Percentiles rank a stretch among this genome's conserved stretches.
phyloP scores from a whole-genome alignment of 2,329 filamentous ascomycete species.

The Monascus ruber region DNA sequence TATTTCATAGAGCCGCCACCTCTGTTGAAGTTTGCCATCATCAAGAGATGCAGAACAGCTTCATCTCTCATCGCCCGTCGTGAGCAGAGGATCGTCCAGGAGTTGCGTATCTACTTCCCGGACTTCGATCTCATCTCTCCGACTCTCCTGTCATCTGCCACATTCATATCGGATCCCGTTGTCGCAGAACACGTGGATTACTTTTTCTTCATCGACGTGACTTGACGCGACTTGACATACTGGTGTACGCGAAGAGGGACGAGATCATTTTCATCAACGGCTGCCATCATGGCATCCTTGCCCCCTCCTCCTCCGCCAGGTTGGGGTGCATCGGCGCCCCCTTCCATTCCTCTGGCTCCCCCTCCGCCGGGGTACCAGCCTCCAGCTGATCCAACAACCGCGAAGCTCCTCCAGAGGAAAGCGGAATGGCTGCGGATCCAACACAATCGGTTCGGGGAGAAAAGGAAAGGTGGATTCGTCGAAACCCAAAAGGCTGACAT shows the following conservation, averaged over 20 bases:
- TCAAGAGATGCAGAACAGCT: conserved; percentile 8
- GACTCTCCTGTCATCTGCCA: conserved; percentile 2
- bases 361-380: conserved; percentile 80
- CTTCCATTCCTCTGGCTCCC: conserved; percentile 49
- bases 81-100: conserved; percentile 16
- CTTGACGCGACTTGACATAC: conserved; percentile 22
- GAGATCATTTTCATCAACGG: conserved; percentile 14
- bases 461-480: conserved; percentile 89
- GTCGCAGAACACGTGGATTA: conserved; percentile 9
- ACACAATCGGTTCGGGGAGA: conserved; percentile 89
- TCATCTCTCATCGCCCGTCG: conserved; percentile 16
- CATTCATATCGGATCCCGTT: conserved; percentile 1
- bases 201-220: conserved; percentile 15
- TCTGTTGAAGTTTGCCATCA: conserved; percentile 19
- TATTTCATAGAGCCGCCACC: conserved; percentile 23
- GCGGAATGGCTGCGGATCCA: conserved; percentile 93
- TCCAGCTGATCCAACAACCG: conserved; percentile 67
- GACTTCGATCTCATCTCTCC: conserved; percentile 4
- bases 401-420: conserved; percentile 97
- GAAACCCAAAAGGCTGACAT: conserved; percentile 98
- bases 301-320: conserved; percentile 58
- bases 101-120: conserved; percentile 10
- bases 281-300: conserved; percentile 44
- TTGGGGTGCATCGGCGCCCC: conserved; percentile 45
- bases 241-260: conserved; percentile 7